phyloP scores from a whole-genome alignment of 164 flowering plant genomes.

The grape (Vitis vinifera) region ASM3070453v1 NC_081812.1:20632001-20632500 shows the following conservation, averaged over 20 bases:
- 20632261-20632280: neutral
- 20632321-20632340: conserved; percentile 46
- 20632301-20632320: conserved; percentile 23
- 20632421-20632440: neutral
- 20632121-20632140: neutral
- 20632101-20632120: too few species aligned
- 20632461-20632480: neutral
- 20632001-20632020: too few species aligned
- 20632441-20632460: neutral
- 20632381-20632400: neutral
- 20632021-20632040: too few species aligned
- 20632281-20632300: neutral
- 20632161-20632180: neutral
- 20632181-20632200: neutral
- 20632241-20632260: too few species aligned
- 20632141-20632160: too few species aligned
- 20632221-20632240: too few species aligned
- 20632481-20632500: conserved; percentile 41
- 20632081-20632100: too few species aligned
- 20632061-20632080: too few species aligned
- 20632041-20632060: too few species aligned
- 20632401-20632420: neutral
- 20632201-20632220: neutral
- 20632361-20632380: conserved; percentile 45
- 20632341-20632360: conserved; percentile 49